Conservation (phyloP, 495 filamentous ascomycete species). For the Aspergillus biplanus region DNA sequence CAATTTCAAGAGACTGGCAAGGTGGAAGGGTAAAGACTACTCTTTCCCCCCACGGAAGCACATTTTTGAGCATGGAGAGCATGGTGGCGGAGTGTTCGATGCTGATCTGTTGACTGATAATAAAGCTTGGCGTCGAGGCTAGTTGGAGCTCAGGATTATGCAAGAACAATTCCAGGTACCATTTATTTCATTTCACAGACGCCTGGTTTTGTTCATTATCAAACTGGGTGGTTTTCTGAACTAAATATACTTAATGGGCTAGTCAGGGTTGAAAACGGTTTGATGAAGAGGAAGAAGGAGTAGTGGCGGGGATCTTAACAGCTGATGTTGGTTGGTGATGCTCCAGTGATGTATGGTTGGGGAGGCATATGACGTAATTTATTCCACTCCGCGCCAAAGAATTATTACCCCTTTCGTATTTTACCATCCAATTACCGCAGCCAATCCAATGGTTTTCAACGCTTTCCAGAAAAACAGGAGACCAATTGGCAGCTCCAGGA, state of each 20-base stretch:
- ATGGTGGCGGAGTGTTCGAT: slow-evolving; percentile 22
- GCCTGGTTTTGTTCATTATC: no score
- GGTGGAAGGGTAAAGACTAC: slow-evolving; percentile 65
- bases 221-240: no score
- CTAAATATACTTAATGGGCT: no score
- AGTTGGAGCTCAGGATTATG: neutral
- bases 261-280: no score
- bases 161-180: no score
- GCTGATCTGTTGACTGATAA: neutral
- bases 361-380: neutral
- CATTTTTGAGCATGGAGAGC: slow-evolving; percentile 32
- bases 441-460: neutral
- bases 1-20: slow-evolving; percentile 75
- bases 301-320: no score
- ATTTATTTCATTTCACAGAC: no score
- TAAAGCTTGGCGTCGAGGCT: slow-evolving; percentile 15
- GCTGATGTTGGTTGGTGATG: neutral
- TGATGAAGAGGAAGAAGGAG: no score
- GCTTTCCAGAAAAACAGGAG: neutral
- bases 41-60: slow-evolving; percentile 27
- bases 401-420: neutral
- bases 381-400: neutral
- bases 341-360: neutral
- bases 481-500: neutral
- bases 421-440: neutral